Evolutionary conservation across 2,329 filamentous ascomycete genomes (phyloP).

Genomic region (Chaetomium globosum): DNA sequence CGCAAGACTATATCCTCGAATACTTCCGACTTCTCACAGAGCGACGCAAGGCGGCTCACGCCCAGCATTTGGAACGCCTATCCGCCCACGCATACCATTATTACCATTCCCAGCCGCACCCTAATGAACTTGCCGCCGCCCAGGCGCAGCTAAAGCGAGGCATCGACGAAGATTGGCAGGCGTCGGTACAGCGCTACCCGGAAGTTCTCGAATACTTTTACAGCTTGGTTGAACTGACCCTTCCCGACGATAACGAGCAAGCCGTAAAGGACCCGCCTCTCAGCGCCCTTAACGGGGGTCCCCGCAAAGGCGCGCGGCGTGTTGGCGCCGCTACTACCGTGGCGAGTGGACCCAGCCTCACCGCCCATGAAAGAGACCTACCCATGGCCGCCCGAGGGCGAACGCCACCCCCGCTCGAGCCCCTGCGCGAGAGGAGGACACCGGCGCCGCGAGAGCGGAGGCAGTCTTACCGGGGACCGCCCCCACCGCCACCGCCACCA

Average conservation of each 20-base stretch:
- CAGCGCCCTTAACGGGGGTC: conserved; percentile 52
- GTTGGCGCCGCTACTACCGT: conserved; percentile 42
- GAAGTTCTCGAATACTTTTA: conserved; percentile 84
- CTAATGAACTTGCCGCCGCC: conserved; percentile 64
- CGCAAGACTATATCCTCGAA: conserved; percentile 68
- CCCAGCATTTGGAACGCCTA: conserved; percentile 58
- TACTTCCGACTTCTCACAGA: conserved; percentile 66
- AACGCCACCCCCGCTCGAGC: conserved; percentile 44
- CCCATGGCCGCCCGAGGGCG: conserved; percentile 41
- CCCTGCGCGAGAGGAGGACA: conserved; percentile 45
- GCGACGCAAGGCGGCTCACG: conserved; percentile 61
- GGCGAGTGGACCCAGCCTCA: conserved; percentile 43
- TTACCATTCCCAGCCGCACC: conserved; percentile 61
- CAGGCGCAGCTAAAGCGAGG: conserved; percentile 69
- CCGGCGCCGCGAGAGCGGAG: conserved; percentile 42
- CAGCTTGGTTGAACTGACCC: conserved; percentile 65
- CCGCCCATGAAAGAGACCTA: conserved; percentile 38
- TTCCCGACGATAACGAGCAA: conserved; percentile 65
- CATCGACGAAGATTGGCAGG: conserved; percentile 78
- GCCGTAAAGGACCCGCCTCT: conserved; percentile 63
- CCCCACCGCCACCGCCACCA: conserved; percentile 36
- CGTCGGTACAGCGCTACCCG: conserved; percentile 73
- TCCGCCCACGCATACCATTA: conserved; percentile 59
- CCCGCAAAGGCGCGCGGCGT: conserved; percentile 52
- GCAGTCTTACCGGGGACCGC: conserved; percentile 31